Evolutionary conservation across 306 rosid species (phyloP).

Genomic region (Begonia fuchsioides): DNA sequence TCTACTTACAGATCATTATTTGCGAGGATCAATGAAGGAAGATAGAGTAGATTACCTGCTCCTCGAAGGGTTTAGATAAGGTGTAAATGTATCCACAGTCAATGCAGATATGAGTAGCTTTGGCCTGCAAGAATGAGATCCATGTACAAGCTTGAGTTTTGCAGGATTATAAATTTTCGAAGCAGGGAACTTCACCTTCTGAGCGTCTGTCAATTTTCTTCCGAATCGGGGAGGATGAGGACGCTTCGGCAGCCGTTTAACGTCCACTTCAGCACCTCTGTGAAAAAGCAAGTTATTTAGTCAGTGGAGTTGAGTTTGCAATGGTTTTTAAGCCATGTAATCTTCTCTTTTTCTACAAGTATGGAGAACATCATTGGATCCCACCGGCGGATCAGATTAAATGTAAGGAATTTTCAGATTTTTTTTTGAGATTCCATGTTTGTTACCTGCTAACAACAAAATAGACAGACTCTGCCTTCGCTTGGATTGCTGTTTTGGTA

Average conservation of each 20-base stretch:
- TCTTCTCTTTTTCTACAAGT: too few relatives aligned
- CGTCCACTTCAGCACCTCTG: slow-evolving; percentile 83
- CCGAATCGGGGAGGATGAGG: slow-evolving; percentile 95
- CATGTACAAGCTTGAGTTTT: neutral
- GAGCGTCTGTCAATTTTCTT: slow-evolving; percentile 63
- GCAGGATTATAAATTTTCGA: too few relatives aligned
- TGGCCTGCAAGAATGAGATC: slow-evolving; percentile 44
- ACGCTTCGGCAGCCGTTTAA: slow-evolving; percentile 67
- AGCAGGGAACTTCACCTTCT: slow-evolving; percentile 26
- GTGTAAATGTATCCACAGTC: slow-evolving; percentile 89
- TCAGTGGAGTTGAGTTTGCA: too few relatives aligned
- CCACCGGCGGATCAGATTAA: too few relatives aligned
- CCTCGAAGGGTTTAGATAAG: slow-evolving; percentile 70
- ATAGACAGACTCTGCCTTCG: slow-evolving; percentile 89
- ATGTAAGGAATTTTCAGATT: too few relatives aligned
- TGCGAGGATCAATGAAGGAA: neutral
- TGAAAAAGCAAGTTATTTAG: neutral
- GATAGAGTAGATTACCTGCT: slow-evolving; percentile 35
- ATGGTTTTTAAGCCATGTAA: too few relatives aligned
- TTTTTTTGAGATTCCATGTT: too few relatives aligned
- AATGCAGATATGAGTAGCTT: slow-evolving; percentile 92
- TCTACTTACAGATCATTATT: neutral
- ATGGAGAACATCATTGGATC: too few relatives aligned
- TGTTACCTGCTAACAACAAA: slow-evolving; percentile 79
- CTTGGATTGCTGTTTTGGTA: slow-evolving; percentile 90